A percentile compares a stretch with the other conserved stretches of the same genome.
These are phyloP conservation scores for Aspergillus sp. DNA, from an alignment of 2,329 filamentous ascomycete species.

Conservation along the genomic window DNA sequence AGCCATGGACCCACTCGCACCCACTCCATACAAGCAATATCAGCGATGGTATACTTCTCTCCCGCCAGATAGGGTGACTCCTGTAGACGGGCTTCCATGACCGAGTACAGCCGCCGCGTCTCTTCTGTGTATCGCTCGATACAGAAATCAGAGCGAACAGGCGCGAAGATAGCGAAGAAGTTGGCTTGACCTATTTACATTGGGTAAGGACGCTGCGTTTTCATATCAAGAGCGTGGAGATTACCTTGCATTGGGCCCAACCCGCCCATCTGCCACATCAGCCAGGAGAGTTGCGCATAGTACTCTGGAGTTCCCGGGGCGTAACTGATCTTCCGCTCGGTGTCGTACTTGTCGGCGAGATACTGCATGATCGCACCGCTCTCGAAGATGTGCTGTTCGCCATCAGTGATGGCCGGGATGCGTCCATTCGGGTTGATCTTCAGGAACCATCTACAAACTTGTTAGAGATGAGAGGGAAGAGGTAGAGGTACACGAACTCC, in stretches of 20 bases:
- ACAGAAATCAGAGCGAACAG: slow-evolving; percentile 43
- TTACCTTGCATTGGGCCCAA: slow-evolving; percentile 43
- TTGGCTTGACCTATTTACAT: slow-evolving; percentile 43
- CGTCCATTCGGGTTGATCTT: slow-evolving; percentile 51
- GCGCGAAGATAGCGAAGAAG: slow-evolving; percentile 47
- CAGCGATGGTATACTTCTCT: slow-evolving; percentile 48
- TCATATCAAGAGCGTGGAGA: not conserved
- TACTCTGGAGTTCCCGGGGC: slow-evolving; percentile 42
- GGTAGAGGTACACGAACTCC: slow-evolving; percentile 14
- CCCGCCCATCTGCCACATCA: slow-evolving; percentile 46
- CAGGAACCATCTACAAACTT: slow-evolving; percentile 38
- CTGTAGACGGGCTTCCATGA: slow-evolving; percentile 44
- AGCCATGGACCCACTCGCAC: slow-evolving; percentile 23
- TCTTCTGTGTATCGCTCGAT: slow-evolving; percentile 50
- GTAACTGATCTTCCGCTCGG: slow-evolving; percentile 43
- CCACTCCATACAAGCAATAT: slow-evolving; percentile 49
- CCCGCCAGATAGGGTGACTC: slow-evolving; percentile 47
- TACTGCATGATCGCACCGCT: slow-evolving; percentile 49
- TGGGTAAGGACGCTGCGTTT: not conserved
- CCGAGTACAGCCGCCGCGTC: slow-evolving; percentile 48
- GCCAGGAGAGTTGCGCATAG: slow-evolving; percentile 46
- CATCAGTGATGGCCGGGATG: slow-evolving; percentile 47
- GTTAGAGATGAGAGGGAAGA: not conserved
- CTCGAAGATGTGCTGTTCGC: slow-evolving; percentile 43
- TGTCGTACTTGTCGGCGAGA: slow-evolving; percentile 45